A percentile compares a stretch with the other conserved stretches of the same genome.
Evolutionary conservation across 108 stramenopile genomes (phyloP).

Genomic region (Epipyxis sp.): DNA sequence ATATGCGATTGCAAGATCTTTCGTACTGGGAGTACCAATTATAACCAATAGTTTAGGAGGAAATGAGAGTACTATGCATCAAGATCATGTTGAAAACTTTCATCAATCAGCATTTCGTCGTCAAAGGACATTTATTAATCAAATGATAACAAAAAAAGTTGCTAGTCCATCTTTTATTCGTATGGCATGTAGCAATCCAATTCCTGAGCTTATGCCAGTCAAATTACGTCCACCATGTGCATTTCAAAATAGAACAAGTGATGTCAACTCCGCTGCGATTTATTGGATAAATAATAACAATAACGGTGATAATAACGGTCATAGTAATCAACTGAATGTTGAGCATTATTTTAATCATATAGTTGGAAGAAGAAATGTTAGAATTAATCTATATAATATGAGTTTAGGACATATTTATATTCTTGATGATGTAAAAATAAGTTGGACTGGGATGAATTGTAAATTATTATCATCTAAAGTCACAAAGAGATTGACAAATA

Average conservation of each 20-base stretch:
- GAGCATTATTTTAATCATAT: neutral
- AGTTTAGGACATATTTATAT: neutral
- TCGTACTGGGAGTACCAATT: neutral
- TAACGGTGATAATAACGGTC: neutral
- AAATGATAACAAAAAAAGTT: neutral
- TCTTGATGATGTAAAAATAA: neutral
- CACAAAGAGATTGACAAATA: too few relatives aligned
- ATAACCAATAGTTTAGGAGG: constrained; percentile 8
- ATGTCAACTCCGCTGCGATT: too few relatives aligned
- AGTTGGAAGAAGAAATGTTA: neutral
- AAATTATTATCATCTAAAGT: too few relatives aligned
- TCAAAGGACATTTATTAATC: neutral
- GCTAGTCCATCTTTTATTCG: neutral
- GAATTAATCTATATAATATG: neutral
- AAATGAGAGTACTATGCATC: constrained; percentile 24
- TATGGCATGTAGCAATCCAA: neutral
- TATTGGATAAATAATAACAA: neutral
- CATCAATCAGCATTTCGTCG: constrained; percentile 3
- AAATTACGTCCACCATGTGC: neutral
- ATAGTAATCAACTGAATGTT: neutral
- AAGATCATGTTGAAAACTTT: constrained; percentile 15
- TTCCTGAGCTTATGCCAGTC: neutral
- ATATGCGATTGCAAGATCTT: neutral
- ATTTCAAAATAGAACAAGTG: neutral
- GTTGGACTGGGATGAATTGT: neutral